Base-by-base conservation (phyloP, 1,284 basidiomycete species). In the Inonotus obliquus region DNA sequence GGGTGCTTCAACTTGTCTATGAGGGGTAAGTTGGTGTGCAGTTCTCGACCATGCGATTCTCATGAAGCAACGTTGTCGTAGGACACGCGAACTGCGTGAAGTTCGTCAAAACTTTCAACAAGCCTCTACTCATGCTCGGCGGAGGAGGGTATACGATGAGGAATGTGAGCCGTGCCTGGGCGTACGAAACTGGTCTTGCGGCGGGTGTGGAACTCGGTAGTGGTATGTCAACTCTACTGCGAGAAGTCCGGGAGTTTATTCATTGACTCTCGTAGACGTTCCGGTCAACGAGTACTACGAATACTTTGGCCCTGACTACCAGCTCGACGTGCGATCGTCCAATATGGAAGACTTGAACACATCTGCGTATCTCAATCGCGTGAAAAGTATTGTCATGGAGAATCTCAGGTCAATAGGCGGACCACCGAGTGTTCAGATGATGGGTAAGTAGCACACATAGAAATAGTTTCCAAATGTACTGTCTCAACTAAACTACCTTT, bases 61-160 rank as follows among this genome's bases (percentile, higher is more conserved):
- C 17, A 21, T 4, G 23, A n/a, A 52, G 10, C n/a, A 1, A 27
- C 4, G 27, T 32, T n/a, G 1, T 5, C 41, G 1, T 47, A 91
- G 92, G 94, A 4, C 96, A 99, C 72, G 96, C 96, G 2, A 94
- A 96, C 69, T 99, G 96, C 67, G 96, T 99, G 25, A 91, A 89
- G 69, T 99, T 95, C 72, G 94, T 99, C 65, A 98, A 99, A 73
- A 93, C 91, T 1, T 98, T 99, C 77, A 91, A 94, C 69, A 88
- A 94, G 59, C 97, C 97, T 0, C 74, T 99, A 25, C 78, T 99
- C 14, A 80, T 99, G 49, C 85, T 99, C 9, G 97, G 97, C 21
- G 97, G 97, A 19, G 97, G 97, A 7, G 97, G 97, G 0, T 99
- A 99, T 75, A 99, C 97, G 1, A 98, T 99, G 85, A 89, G 96